Base-by-base conservation (phyloP, 495 filamentous ascomycete species). In the Xylaria cubensis region DNA sequence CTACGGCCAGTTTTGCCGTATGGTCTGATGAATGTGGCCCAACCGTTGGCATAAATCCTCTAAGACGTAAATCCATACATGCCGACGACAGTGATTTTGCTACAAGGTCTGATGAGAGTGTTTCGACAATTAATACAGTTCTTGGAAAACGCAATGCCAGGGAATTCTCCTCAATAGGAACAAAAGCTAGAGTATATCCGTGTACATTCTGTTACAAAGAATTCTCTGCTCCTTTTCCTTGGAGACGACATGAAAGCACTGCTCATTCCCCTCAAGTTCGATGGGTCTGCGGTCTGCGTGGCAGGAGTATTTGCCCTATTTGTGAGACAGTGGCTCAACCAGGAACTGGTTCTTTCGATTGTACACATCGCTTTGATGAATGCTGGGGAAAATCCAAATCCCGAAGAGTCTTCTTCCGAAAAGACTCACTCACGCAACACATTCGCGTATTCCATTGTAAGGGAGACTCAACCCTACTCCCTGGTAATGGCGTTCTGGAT, bases 231-330 rank as follows among this genome's bases (percentile, higher is more conserved):
- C 6, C 7, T 12, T 65, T 21, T 46, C 0, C 19, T 1, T 50
- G 44, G 63, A 65, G 21, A 15, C 63, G 63, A 1, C 63, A 65
- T 46, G 62, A 64, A 32, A 5, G 13, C 12, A 21, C 44, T 34
- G 17, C 24, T 50, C 63, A 65, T 3, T 0, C 6, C 26, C 41
- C 44, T 3, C 63, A 32, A 46, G 4, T 34, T n/a, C 26, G n/a
- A 48, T 65, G 63, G 44, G 42, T 65, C 15, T 65, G 63, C 4
- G 17, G 63, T 32, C 26, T 21, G n/a, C n/a, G n/a, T n/a, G n/a
- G n/a, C 21, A 7, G 21, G 6, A 46, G 4, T 3, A 21, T 39
- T 19, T 32, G 42, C 39, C 42, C 24, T 21, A 32, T 50, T 0
- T 65, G 63, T 65, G 24, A 1, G 3, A 46, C 17, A 7, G 4